Evolutionary conservation across 1,139 yeast genomes (phyloP).

Genomic region (Yamadazyma aaseri): DNA sequence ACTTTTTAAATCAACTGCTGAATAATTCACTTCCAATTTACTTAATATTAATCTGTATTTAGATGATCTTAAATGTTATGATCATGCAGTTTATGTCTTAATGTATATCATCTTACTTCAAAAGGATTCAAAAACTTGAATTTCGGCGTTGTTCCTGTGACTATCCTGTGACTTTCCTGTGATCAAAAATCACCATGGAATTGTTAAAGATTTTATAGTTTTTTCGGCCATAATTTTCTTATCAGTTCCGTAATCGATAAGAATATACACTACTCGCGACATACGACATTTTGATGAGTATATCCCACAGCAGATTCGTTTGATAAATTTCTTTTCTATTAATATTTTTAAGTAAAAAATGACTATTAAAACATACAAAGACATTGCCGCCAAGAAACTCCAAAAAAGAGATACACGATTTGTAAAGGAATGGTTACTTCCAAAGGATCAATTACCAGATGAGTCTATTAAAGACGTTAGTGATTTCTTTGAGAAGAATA

Average conservation of each 20-base stretch:
- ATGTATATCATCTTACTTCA: no score
- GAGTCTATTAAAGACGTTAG: slow-evolving; percentile 32
- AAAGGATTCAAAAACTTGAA: no score
- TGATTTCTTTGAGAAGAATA: slow-evolving; percentile 28
- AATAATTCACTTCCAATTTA: no score
- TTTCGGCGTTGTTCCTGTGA: slow-evolving; percentile 9
- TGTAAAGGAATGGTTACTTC: slow-evolving; percentile 39
- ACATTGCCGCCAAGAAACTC: slow-evolving; percentile 35
- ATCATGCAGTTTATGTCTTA: no score
- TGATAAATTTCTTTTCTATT: background rate
- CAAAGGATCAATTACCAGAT: slow-evolving; percentile 29
- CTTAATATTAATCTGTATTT: no score
- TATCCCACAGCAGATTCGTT: background rate
- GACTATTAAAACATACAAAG: slow-evolving; percentile 16
- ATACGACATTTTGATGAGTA: slow-evolving; percentile 4
- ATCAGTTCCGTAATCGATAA: background rate
- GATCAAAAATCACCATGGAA: slow-evolving; percentile 5
- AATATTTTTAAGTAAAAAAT: slow-evolving; percentile 4
- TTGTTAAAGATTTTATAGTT: slow-evolving; percentile 4
- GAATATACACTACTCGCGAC: background rate
- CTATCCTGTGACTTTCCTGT: slow-evolving; percentile 12
- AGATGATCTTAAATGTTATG: no score
- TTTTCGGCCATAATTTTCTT: background rate
- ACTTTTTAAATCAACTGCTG: no score
- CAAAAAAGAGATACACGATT: slow-evolving; percentile 35